Evolutionary conservation across 2,329 filamentous ascomycete genomes (phyloP).

Genomic region (Davidsoniella eucalypti): DNA sequence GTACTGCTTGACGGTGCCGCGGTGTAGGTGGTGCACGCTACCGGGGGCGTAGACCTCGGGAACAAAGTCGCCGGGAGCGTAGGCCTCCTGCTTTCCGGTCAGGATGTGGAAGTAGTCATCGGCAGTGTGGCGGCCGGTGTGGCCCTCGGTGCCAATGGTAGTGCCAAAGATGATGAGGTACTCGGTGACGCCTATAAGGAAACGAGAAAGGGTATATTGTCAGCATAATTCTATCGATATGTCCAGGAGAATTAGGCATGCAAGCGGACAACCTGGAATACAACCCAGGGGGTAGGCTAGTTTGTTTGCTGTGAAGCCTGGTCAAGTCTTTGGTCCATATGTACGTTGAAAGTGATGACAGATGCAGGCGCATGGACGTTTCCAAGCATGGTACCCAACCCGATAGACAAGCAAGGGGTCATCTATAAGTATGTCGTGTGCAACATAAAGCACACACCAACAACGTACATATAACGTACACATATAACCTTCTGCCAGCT

Average conservation of each 20-base stretch:
- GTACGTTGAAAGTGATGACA: too few relatives aligned
- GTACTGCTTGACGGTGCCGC: conserved; percentile 67
- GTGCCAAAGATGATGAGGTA: conserved; percentile 84
- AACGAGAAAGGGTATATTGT: not conserved
- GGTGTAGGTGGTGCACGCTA: conserved; percentile 52
- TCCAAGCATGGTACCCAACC: too few relatives aligned
- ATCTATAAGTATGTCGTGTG: too few relatives aligned
- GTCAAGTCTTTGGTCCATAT: too few relatives aligned
- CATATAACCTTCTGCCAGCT: too few relatives aligned
- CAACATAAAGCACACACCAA: too few relatives aligned
- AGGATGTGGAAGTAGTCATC: conserved; percentile 95
- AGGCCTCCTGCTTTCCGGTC: conserved; percentile 58
- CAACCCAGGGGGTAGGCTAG: not conserved
- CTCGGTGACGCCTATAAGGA: conserved; percentile 51
- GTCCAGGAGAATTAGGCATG: not conserved
- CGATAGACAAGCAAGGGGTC: too few relatives aligned
- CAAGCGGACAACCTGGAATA: not conserved
- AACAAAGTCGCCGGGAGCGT: conserved; percentile 49
- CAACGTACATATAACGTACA: too few relatives aligned
- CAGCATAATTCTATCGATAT: not conserved
- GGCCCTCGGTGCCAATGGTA: conserved; percentile 70
- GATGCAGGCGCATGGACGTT: too few relatives aligned
- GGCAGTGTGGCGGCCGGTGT: conserved; percentile 74
- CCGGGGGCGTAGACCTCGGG: conserved; percentile 55
- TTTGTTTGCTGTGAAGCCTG: not conserved